phyloP scores from a whole-genome alignment of 1,284 basidiomycete genomes.

The Agroathelia rolfsii region DNA sequence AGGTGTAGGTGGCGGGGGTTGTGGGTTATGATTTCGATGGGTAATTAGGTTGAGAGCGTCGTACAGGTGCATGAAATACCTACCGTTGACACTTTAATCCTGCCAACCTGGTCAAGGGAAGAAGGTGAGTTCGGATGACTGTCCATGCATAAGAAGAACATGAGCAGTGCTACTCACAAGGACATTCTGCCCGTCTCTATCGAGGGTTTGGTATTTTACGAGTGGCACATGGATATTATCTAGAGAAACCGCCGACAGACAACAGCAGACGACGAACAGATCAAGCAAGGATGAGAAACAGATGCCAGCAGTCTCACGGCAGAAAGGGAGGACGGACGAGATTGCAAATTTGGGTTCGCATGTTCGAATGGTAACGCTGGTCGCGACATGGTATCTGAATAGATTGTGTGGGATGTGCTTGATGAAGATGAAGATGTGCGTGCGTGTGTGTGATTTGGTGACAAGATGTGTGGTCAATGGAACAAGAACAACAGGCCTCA shows the following conservation, averaged over 20 bases:
- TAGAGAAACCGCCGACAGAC: conserved; percentile 10
- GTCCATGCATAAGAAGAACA: conserved; percentile 3
- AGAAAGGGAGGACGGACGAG: conserved; percentile 22
- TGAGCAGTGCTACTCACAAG: conserved; percentile 42
- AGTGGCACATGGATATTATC: conserved; percentile 33
- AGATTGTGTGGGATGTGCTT: no score
- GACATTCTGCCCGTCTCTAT: conserved; percentile 75
- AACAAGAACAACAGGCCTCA: no score
- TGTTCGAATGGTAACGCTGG: conserved; percentile 28
- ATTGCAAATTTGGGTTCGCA: conserved; percentile 30
- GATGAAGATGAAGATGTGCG: no score
- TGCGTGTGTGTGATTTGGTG: no score
- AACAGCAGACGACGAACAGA: neutral
- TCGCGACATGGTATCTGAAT: conserved; percentile 17
- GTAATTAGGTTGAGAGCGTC: no score
- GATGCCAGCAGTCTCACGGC: conserved; percentile 11
- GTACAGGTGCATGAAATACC: conserved; percentile 25
- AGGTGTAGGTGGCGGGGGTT: conserved; percentile 8
- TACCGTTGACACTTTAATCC: conserved; percentile 91
- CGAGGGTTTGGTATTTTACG: conserved; percentile 80
- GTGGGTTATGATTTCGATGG: conserved; percentile 2
- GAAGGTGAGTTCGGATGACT: conserved; percentile 9
- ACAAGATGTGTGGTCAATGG: no score
- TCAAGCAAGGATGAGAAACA: conserved; percentile 2
- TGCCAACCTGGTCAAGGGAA: conserved; percentile 50